phyloP scores from a whole-genome alignment of 1,284 basidiomycete genomes.

The Trametes hirsuta region DNA sequence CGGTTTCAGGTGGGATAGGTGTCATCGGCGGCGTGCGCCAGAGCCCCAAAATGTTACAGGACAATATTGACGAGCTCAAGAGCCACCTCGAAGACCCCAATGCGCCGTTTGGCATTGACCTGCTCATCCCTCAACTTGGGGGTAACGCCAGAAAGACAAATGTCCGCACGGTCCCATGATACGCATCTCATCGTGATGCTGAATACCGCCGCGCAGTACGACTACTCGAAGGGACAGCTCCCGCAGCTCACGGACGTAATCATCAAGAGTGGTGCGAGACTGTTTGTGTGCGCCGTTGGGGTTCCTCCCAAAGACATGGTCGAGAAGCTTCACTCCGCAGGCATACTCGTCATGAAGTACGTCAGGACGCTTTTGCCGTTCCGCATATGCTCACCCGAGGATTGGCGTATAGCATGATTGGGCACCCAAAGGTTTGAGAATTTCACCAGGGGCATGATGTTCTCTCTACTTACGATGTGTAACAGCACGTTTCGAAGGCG shows the following conservation, averaged over 20 bases:
- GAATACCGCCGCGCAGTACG: constrained; percentile 47
- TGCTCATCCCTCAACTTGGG: constrained; percentile 80
- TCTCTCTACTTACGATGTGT: not conserved
- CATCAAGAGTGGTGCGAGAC: constrained; percentile 71
- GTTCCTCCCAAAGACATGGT: constrained; percentile 85
- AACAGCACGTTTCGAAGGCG: constrained; percentile 77
- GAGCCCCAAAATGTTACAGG: constrained; percentile 67
- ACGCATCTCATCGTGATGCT: not conserved
- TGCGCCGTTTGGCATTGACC: constrained; percentile 83
- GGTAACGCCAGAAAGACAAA: constrained; percentile 83
- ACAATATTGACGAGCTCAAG: constrained; percentile 70
- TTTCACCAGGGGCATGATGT: not conserved
- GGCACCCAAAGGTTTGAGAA: constrained; percentile 69
- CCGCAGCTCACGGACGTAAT: constrained; percentile 79
- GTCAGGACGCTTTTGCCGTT: not conserved
- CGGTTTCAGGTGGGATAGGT: constrained; percentile 67
- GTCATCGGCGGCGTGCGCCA: constrained; percentile 82
- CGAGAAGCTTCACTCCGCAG: constrained; percentile 78
- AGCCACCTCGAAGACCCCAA: constrained; percentile 69
- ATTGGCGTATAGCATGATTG: constrained; percentile 71
- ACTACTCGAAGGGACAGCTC: constrained; percentile 79
- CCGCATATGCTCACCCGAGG: not conserved
- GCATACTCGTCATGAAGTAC: constrained; percentile 85
- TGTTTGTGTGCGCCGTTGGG: constrained; percentile 87
- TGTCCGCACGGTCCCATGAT: constrained; percentile 38